phyloP scores from a whole-genome alignment of 371 early-diverging fungal genomes.

The Umbelopsis sp. region DNA sequence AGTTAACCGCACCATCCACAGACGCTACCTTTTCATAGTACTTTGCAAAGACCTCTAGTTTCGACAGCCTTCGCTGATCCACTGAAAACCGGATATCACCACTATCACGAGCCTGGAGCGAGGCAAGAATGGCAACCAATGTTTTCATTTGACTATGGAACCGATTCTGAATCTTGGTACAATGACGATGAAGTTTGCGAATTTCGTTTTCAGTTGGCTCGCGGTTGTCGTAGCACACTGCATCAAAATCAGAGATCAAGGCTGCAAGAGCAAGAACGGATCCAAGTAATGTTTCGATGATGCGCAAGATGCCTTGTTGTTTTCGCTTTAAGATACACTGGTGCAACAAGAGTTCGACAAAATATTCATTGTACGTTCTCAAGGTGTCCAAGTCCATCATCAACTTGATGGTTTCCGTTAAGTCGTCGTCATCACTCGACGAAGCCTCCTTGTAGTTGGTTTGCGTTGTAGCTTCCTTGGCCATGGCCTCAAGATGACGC shows the following conservation, averaged over 20 bases:
- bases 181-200: background rate
- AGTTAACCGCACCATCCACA: conserved; percentile 1
- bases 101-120: background rate
- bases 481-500: conserved; percentile 33
- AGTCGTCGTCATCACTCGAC: conserved; percentile 9
- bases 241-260: conserved; percentile 3
- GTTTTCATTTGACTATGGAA: background rate
- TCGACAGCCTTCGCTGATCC: conserved; percentile 5
- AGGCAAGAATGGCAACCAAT: background rate
- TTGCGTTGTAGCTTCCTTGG: conserved; percentile 14
- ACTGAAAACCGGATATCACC: conserved; percentile 8
- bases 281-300: background rate
- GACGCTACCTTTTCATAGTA: background rate
- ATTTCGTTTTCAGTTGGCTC: conserved; percentile 9
- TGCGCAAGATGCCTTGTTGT: conserved; percentile 40
- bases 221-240: conserved; percentile 4
- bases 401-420: conserved; percentile 4
- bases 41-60: background rate
- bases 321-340: conserved; percentile 54
- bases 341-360: conserved; percentile 54
- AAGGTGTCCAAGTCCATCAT: conserved; percentile 45
- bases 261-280: conserved; percentile 1
- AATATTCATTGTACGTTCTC: conserved; percentile 49
- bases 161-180: background rate
- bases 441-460: background rate